Base-by-base conservation (phyloP, 345 rosid species). In the Salix udensis region DNA sequence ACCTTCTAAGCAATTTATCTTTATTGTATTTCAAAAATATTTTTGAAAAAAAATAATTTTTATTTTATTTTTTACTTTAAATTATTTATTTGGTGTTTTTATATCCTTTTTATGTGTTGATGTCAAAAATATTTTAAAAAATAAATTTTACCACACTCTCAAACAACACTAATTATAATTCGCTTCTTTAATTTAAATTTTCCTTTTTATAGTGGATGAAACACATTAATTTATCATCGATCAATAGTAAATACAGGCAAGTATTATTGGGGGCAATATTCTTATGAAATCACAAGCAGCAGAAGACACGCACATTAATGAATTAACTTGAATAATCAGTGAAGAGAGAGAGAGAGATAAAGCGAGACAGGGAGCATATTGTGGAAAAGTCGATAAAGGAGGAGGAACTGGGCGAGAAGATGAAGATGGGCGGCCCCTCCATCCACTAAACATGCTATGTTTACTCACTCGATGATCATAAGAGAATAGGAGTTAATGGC, bases 361-460 rank as follows among this genome's bases (percentile, higher is more conserved):
- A 76, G 76, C 23, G 74, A 86, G 81, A 78, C 83, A 82, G 36
- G 40, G 76, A 82, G 88, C 82, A 86, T 84, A 83, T 79, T 62
- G n/a, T 16, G 71, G 75, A 74, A 75, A 65, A 70, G 74, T 23
- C 19, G 61, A 69, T 15, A 53, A 81, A 75, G 78, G 48, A 65
- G 65, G 48, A 68, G 60, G 48, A 70, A 73, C 12, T 19, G 24
- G 67, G 44, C n/a, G 69, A 31, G 76, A 40, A 44, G 65, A 71
- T 18, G 48, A 52, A 42, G 40, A 37, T 18, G 78, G 76, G 75
- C 19, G 78, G 76, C 75, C 23, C 85, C 82, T 75, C 83, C 74
- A 75, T 68, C 83, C 84, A 80, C 82, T 78, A 67, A 37, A 64
- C 42, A 31, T 71, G 76, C 61, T 71, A 52, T 71, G 76, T 66